These are phyloP conservation scores for Microbotryum violaceum DNA, from an alignment of 1,284 basidiomycete species.

Conservation along the genomic window DNA sequence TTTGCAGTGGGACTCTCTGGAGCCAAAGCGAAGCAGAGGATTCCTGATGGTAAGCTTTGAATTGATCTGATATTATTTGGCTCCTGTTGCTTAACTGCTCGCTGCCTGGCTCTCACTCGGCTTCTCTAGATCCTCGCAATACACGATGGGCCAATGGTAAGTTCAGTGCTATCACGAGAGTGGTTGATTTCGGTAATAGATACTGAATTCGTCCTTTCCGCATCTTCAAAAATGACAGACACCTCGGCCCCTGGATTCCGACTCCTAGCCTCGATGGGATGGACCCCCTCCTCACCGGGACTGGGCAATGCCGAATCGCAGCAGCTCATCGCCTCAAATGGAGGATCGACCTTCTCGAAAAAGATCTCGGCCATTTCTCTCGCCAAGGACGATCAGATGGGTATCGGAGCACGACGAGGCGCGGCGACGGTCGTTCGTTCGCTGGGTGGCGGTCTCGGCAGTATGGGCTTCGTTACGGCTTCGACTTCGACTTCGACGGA, in stretches of 20 bases:
- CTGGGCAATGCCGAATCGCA: slow-evolving; percentile 26
- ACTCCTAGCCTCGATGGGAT: slow-evolving; percentile 35
- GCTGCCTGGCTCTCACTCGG: background rate
- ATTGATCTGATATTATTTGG: background rate
- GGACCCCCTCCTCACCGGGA: slow-evolving; percentile 25
- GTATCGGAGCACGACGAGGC: slow-evolving; percentile 27
- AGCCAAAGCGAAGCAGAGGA: slow-evolving; percentile 27
- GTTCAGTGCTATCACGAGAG: background rate
- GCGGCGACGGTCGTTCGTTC: slow-evolving; percentile 17
- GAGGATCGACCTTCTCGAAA: slow-evolving; percentile 18
- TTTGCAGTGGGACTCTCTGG: slow-evolving; percentile 22
- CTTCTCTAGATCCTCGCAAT: slow-evolving; percentile 33
- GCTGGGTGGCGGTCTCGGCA: slow-evolving; percentile 18
- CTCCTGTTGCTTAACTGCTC: background rate
- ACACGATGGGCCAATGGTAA: slow-evolving; percentile 32
- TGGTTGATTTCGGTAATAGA: no score
- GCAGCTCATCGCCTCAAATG: slow-evolving; percentile 20
- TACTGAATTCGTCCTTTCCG: background rate
- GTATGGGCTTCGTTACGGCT: slow-evolving; percentile 19
- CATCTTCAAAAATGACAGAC: slow-evolving; percentile 11
- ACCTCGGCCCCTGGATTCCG: slow-evolving; percentile 32
- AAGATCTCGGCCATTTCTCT: slow-evolving; percentile 28
- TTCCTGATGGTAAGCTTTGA: slow-evolving; percentile 18
- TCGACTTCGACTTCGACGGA: background rate
- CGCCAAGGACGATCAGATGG: slow-evolving; percentile 30